phyloP scores from a whole-genome alignment of 371 early-diverging fungal species.

The Mycotypha africana region DNA sequence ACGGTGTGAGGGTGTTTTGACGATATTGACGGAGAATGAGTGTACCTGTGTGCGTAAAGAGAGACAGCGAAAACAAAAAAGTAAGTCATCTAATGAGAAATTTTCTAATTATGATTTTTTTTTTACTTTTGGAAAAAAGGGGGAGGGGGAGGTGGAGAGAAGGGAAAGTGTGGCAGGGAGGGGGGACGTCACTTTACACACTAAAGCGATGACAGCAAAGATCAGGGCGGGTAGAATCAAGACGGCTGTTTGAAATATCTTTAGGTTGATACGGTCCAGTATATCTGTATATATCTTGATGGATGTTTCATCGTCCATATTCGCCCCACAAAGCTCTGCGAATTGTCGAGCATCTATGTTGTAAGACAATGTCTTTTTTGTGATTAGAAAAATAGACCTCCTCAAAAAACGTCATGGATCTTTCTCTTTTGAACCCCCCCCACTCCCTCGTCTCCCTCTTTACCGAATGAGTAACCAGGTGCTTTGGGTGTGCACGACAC shows the following conservation, averaged over 20 bases:
- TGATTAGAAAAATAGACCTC: too few relatives aligned
- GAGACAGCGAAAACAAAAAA: too few relatives aligned
- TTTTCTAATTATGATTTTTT: not conserved
- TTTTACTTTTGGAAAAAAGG: constrained; percentile 9
- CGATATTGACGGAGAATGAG: constrained; percentile 13
- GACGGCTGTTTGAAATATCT: constrained; percentile 16
- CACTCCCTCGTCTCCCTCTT: too few relatives aligned
- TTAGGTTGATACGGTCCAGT: not conserved
- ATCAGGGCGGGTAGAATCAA: constrained; percentile 25
- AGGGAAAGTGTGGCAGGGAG: too few relatives aligned
- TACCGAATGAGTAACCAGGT: constrained; percentile 22
- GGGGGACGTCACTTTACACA: too few relatives aligned
- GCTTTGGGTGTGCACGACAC: constrained; percentile 17
- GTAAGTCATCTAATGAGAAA: constrained; percentile 8
- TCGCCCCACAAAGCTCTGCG: constrained; percentile 10
- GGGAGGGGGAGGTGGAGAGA: too few relatives aligned
- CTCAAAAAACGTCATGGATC: too few relatives aligned
- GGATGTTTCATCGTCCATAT: constrained; percentile 1
- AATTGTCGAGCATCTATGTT: too few relatives aligned
- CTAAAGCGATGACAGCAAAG: constrained; percentile 21
- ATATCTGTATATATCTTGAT: constrained; percentile 1
- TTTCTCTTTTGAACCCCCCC: too few relatives aligned
- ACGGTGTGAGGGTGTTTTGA: constrained; percentile 21
- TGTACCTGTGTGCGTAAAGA: too few relatives aligned
- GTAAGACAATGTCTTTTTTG: not conserved